These are phyloP conservation scores for Elsinoe fawcettii DNA, from an alignment of 2,329 filamentous ascomycete species.

Conservation along the genomic window DNA sequence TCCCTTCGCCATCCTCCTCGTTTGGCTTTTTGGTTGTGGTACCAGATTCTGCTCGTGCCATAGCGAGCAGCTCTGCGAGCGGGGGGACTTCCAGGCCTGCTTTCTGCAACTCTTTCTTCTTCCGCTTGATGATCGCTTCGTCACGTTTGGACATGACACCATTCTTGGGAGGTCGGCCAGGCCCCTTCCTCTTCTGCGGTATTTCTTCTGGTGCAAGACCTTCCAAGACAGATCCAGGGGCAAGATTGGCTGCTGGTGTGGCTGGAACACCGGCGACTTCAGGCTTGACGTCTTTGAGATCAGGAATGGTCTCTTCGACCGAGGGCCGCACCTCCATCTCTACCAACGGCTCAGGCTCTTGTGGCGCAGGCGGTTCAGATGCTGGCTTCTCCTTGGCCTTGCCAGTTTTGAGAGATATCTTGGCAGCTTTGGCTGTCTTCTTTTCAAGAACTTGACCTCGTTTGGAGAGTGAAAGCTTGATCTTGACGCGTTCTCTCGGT, in stretches of 20 bases:
- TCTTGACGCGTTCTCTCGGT: slow-evolving; percentile 22
- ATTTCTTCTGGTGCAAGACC: slow-evolving; percentile 30
- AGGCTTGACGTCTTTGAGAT: slow-evolving; percentile 7
- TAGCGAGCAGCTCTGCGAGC: slow-evolving; percentile 25
- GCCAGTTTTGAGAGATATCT: slow-evolving; percentile 15
- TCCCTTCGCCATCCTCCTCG: slow-evolving; percentile 20
- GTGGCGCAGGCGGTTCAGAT: slow-evolving; percentile 17
- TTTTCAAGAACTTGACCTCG: slow-evolving; percentile 14
- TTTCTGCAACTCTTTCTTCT: slow-evolving; percentile 31
- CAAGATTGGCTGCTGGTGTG: slow-evolving; percentile 17
- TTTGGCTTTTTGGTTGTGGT: slow-evolving; percentile 19
- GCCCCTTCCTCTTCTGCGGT: slow-evolving; percentile 61
- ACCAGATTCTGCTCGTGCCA: slow-evolving; percentile 27
- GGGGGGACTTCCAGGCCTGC: slow-evolving; percentile 24
- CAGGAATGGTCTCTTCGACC: slow-evolving; percentile 12
- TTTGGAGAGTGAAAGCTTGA: slow-evolving; percentile 22
- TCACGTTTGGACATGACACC: slow-evolving; percentile 77
- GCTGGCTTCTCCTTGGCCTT: slow-evolving; percentile 14
- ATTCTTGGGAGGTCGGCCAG: slow-evolving; percentile 74
- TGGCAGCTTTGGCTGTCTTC: slow-evolving; percentile 19
- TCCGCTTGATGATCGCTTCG: slow-evolving; percentile 28
- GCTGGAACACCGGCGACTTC: slow-evolving; percentile 15
- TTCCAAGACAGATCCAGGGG: slow-evolving; percentile 26
- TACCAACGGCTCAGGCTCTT: slow-evolving; percentile 14
- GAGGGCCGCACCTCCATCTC: slow-evolving; percentile 17